Evolutionary conservation across 2,329 filamentous ascomycete genomes (phyloP).

Genomic region (Fusarium scirpi): DNA sequence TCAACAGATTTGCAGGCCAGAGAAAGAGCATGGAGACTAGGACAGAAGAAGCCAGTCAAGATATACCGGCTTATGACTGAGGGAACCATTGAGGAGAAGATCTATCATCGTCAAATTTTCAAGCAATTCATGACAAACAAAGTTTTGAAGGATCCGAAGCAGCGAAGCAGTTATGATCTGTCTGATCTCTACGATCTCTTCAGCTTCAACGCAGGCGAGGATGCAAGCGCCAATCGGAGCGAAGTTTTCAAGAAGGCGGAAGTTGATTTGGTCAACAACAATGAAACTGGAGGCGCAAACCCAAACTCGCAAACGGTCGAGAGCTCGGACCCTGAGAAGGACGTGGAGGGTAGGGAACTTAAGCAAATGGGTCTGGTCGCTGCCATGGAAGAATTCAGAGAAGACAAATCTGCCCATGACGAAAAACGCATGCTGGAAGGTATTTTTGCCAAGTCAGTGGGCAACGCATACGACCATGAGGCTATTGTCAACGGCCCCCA

Average conservation of each 20-base stretch:
- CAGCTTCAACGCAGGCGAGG: conserved; percentile 69
- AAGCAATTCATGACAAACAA: conserved; percentile 99
- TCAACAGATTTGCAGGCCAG: conserved; percentile 96
- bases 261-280: conserved; percentile 58
- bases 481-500: conserved; percentile 84
- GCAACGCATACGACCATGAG: conserved; percentile 94
- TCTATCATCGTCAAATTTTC: conserved; percentile 98
- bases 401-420: conserved; percentile 63
- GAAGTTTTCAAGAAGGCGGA: conserved; percentile 90
- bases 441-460: conserved; percentile 88
- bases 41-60: conserved; percentile 93
- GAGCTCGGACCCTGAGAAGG: conserved; percentile 14
- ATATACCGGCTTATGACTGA: conserved; percentile 99
- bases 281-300: not conserved
- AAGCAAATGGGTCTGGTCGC: conserved; percentile 70
- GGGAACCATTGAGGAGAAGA: conserved; percentile 98
- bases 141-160: conserved; percentile 92
- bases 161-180: conserved; percentile 89
- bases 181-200: conserved; percentile 94
- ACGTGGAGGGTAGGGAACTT: conserved; percentile 55
- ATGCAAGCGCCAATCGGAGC: conserved; percentile 77
- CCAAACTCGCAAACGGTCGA: conserved; percentile 22
- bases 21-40: conserved; percentile 94
- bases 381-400: conserved; percentile 72
- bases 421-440: conserved; percentile 87